Evolutionary conservation across 2,329 filamentous ascomycete genomes (phyloP), one percentile per base, ranked within the genome.

Genomic region (Xylariomycetidae sp.): DNA sequence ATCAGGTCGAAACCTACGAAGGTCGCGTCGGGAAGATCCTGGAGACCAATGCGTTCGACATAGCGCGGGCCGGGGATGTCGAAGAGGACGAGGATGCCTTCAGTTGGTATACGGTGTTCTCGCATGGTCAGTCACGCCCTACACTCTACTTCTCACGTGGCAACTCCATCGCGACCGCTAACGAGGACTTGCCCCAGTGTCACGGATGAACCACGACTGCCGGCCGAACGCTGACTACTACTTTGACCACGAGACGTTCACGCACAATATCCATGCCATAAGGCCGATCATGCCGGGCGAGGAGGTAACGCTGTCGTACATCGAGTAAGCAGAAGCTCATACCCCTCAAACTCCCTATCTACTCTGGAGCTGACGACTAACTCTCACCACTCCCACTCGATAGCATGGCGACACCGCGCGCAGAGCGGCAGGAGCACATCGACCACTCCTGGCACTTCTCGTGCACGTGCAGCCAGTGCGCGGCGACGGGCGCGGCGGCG

Each of bases 201-300:
- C 64, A 15, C 53, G 63, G 17, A 49, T 66, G 42, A 69, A 69
- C 49, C 65, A 69, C 46, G 63, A 67, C 48, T 69, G 65, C 42
- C 58, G 64, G 2, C 60, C 65, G 18, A 67, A 67, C 38, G 57
- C 61, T 18, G 64, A 63, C 44, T 67, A 67, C 51, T 58, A 55
- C 41, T 65, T 63, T 37, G 61, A 66, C 41, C 46, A 53, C 25
- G 37, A 49, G 4, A 59, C 58, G 2, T 51, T 67, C 23, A 56
- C 58, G 3, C 64, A 67, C 36, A 53, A 58, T 36, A 51, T 63
- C 23, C 54, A 60, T 30, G 66, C 62, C 20, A 48, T 58, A 9
- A 56, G 63, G 1, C 56, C 59, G 35, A 67, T 68, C 39, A 27
- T 36, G 4, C 54, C 61, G 0, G 65, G 65, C 18, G 63, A 66